Evolutionary conservation across 2,329 filamentous ascomycete species (phyloP), one percentile per base, ranked within the genome.

Genomic region (Sclerotinia subarctica): DNA sequence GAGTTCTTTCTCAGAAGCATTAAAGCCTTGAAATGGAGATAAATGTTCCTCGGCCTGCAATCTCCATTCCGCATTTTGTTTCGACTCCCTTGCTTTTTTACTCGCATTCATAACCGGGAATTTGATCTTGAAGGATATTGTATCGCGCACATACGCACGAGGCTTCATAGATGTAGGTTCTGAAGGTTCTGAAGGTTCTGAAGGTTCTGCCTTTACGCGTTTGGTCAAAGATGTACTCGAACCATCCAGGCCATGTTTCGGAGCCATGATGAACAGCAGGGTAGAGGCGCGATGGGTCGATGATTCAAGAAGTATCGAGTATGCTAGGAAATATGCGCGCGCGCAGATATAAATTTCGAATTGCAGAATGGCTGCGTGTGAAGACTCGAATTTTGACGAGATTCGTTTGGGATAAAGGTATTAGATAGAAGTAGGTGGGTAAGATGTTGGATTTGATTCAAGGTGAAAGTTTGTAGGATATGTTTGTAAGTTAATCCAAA

Each of bases 1-100:
- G 70, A 80, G 24, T 67, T 73, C 73, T 46, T 72, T 67, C 58
- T 69, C 69, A 63, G 71, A 32, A 51, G 69, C 67, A 56, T 71
- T 71, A 51, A 72, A 72, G 11, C 70, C 72, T 24, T 65, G 42
- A 56, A 77, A 75, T 2, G 75, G 74, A 13, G 71, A 75, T 17
- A 66, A 63, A 42, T 73, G 71, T 1, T 67, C 70, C 46, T 73
- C 72, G 42, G 72, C 73, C 21, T 56, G 56, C 4, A 68, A 60
- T 21, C 64, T 57, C 17, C 72, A 38, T 15, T 70, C 67, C 8
- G 46, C 21, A 24, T 63, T 52, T 62, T 72, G 49, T 38, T 68
- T 70, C 52, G 65, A 64, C 11, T 32, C 38, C n/a, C 60, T 59
- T 24, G 56, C 44, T 57, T 69, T 66, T 21, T 51, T 58, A 46